Percentiles rank a stretch among this genome's conserved stretches.
Evolutionary conservation across 768 basidiomycete genomes (phyloP).

Genomic region (Russula abietina): DNA sequence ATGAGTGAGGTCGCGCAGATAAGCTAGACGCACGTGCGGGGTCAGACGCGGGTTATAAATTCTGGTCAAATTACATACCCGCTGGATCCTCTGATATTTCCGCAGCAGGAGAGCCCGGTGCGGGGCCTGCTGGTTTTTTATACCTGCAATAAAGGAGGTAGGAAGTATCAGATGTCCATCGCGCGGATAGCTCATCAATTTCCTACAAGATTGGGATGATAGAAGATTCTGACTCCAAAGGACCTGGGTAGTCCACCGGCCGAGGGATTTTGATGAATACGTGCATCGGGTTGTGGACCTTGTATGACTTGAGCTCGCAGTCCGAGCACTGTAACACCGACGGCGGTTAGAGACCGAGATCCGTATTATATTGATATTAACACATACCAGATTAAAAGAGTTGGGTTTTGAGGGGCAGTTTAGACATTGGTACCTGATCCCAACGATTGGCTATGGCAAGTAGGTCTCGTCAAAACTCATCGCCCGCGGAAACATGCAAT

Average conservation of each 20-base stretch:
- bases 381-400: constrained; percentile 66
- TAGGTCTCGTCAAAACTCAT: not conserved
- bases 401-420: constrained; percentile 74
- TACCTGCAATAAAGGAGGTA: constrained; percentile 43
- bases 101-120: constrained; percentile 30
- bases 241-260: constrained; percentile 52
- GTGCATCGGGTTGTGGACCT: constrained; percentile 77
- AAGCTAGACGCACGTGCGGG: constrained; percentile 40
- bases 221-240: constrained; percentile 47
- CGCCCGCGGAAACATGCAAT: not conserved
- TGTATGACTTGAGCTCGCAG: constrained; percentile 76
- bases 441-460: constrained; percentile 55
- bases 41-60: not conserved
- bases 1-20: constrained; percentile 57
- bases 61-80: constrained; percentile 37
- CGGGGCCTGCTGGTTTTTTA: constrained; percentile 53
- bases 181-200: not conserved
- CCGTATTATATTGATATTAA: not conserved
- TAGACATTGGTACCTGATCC: constrained; percentile 83
- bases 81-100: constrained; percentile 44
- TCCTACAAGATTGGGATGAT: constrained; percentile 58
- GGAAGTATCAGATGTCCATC: not conserved
- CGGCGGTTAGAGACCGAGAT: not conserved
- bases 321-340: constrained; percentile 53
- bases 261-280: constrained; percentile 83